Conservation (phyloP, 2,329 filamentous ascomycete species). For the Trichoderma sp. region DNA sequence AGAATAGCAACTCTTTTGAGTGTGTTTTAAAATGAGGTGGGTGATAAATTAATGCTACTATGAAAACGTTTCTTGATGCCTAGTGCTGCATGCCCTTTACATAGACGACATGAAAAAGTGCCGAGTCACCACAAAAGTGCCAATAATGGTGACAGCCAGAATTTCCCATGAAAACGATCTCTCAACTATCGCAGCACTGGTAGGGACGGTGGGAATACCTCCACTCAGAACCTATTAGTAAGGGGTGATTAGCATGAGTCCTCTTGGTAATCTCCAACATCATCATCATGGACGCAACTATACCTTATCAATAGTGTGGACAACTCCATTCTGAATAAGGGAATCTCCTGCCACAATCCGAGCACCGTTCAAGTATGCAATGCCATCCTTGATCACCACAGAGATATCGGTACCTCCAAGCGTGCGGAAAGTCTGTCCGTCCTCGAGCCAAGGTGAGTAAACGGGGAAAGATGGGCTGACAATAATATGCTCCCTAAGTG, state of each 20-base stretch:
- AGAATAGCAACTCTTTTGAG: too few species aligned
- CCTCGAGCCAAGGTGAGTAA: not conserved
- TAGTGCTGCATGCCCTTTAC: too few species aligned
- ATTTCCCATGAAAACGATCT: not conserved
- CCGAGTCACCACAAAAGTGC: not conserved
- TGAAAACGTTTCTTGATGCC: too few species aligned
- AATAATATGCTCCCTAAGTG: not conserved
- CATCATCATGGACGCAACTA: not conserved
- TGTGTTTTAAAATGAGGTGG: too few species aligned
- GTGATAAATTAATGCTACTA: too few species aligned
- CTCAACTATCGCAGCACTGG: not conserved
- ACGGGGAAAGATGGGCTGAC: not conserved
- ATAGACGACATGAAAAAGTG: not conserved
- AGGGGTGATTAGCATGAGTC: not conserved
- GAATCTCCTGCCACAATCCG: not conserved
- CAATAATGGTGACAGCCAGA: not conserved
- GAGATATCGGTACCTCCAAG: not conserved
- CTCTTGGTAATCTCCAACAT: not conserved
- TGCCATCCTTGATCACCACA: not conserved
- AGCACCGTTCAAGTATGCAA: not conserved
- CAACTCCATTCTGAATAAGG: not conserved
- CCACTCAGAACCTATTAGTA: not conserved
- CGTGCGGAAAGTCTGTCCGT: not conserved
- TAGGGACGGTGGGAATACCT: not conserved
- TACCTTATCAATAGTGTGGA: slow-evolving; percentile 1